Base-by-base conservation (phyloP, 2,329 filamentous ascomycete species). In the Sphaerulina musiva region DNA sequence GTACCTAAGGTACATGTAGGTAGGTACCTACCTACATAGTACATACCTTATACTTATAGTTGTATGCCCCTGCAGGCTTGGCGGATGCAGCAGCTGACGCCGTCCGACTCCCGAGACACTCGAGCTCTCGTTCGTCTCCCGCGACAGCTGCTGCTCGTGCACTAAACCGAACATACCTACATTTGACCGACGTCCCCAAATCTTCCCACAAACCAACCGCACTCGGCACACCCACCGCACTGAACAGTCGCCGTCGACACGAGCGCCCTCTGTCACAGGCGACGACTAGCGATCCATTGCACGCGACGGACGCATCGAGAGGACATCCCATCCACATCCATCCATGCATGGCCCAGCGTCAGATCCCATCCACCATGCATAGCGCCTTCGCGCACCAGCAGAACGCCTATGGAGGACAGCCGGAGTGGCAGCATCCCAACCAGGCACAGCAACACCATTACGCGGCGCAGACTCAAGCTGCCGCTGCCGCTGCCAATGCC, bases 381-480 rank as follows among this genome's bases (percentile, higher is more conserved):
- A 45, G 48, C 48, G 48, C 48, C 29, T 51, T 51, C 41, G 36
- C 48, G 32, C 34, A 38, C 34, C 48, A 51, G 42, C 48, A 51
- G 48, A 51, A 51, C 41, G 48, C 48, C 32, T 51, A 51, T 23
- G 48, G 48, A 36, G 48, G 48, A 42, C 48, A 51, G 67, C 79
- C 78, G 48, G 82, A 85, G 67, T 86, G 84, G 83, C 81, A 86
- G 77, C 82, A 86, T 59, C 81, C 83, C 59, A 71, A 85, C 77
- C 82, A 85, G 60, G 81, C 83, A 58, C 72, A 73, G 46, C 70
- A 70, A 62, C 64, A 64, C 43, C 59, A 56, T 42, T 56, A 53
- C 51, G 38, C 65, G 59, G 59, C 68, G 64, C 68, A 68, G 52
- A 73, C 74, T 59, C 72, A 74, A 51, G 67, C 69, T 54, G 70